Percentiles rank a stretch among this genome's conserved stretches.
Conservation (phyloP, 495 filamentous ascomycete species). For the Neurospora sp. region DNA sequence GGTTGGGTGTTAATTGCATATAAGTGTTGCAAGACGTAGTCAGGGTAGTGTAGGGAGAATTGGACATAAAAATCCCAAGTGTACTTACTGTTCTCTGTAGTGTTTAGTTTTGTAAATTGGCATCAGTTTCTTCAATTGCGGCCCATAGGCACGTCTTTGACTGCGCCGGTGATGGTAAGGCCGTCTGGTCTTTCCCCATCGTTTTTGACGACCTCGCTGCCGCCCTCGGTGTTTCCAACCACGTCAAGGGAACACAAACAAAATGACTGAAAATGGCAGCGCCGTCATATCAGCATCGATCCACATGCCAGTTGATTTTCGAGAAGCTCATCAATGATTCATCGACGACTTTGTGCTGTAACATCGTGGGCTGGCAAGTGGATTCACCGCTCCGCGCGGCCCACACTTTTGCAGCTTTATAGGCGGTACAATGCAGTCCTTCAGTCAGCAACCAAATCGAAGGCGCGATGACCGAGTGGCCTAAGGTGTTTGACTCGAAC, state of each 20-base stretch:
- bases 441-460: not conserved
- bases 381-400: not conserved
- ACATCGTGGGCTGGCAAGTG: not conserved
- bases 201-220: not conserved
- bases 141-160: no score
- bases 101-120: no score
- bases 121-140: no score
- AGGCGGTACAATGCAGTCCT: rapidly evolving
- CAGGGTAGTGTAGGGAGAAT: not conserved
- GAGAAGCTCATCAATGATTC: not conserved
- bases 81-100: not conserved
- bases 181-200: not conserved
- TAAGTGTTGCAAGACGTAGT: not conserved
- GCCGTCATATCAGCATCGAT: not conserved
- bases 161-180: no score
- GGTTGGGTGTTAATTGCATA: not conserved
- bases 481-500: not conserved
- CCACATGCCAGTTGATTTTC: not conserved
- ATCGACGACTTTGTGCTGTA: not conserved
- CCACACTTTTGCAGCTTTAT: not conserved
- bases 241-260: not conserved
- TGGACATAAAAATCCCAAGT: not conserved
- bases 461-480: not conserved
- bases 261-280: not conserved
- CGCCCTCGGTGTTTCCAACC: not conserved